Evolutionary conservation across 2,329 filamentous ascomycete species (phyloP).

Genomic region (Ophiocordyceps camponoti-rufipedis): DNA sequence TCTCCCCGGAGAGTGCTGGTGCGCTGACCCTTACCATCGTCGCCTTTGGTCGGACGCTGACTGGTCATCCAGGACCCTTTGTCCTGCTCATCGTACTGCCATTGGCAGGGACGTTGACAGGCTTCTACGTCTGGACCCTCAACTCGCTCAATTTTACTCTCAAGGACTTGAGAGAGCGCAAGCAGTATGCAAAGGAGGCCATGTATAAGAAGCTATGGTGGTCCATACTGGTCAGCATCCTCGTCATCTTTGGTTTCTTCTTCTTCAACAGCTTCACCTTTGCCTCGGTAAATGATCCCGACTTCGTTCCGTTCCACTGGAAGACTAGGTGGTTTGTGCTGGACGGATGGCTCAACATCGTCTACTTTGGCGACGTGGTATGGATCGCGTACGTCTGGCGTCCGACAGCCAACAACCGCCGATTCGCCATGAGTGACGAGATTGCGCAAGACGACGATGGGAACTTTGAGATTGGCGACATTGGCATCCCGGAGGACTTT

Average conservation of each 20-base stretch:
- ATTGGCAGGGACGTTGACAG: constrained; percentile 77
- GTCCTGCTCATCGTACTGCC: constrained; percentile 88
- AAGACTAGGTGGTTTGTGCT: constrained; percentile 94
- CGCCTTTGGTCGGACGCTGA: constrained; percentile 5
- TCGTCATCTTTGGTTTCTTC: constrained; percentile 96
- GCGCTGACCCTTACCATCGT: constrained; percentile 9
- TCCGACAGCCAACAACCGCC: constrained; percentile 86
- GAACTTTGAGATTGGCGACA: constrained; percentile 80
- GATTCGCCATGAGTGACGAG: constrained; percentile 98
- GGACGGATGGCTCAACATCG: constrained; percentile 91
- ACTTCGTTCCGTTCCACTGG: constrained; percentile 95
- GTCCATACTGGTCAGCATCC: constrained; percentile 80
- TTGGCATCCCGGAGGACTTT: constrained; percentile 55
- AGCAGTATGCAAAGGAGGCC: constrained; percentile 77
- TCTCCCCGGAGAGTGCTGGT: constrained; percentile 74
- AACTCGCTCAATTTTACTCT: constrained; percentile 90
- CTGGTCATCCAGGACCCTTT: constrained; percentile 43
- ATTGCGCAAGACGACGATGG: constrained; percentile 96
- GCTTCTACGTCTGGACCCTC: constrained; percentile 96
- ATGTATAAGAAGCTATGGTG: constrained; percentile 99
- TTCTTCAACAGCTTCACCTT: constrained; percentile 97
- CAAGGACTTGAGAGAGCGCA: constrained; percentile 87
- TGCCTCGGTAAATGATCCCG: constrained; percentile 63
- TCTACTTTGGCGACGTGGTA: constrained; percentile 84
- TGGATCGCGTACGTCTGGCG: constrained; percentile 95